Base-by-base conservation (phyloP, 2,329 filamentous ascomycete species). In the Blastomyces percursus region DNA sequence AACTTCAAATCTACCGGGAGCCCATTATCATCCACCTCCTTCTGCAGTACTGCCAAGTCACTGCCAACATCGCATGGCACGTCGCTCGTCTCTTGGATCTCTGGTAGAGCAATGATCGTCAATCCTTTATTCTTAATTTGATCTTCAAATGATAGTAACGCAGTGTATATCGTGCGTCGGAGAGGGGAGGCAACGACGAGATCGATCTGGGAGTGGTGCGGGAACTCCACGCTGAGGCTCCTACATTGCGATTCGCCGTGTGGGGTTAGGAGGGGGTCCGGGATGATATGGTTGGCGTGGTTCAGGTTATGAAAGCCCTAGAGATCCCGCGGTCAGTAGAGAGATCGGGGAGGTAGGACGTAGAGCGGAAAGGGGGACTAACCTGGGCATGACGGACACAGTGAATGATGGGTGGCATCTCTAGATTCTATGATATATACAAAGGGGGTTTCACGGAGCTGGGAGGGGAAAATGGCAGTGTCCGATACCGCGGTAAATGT, bases 291-390 rank as follows among this genome's bases (percentile, higher is more conserved):
- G 76, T 92, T 90, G 65, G 82, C 86, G 32, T 78, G 70, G 66
- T 71, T 80, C 71, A 94, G 82, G 75, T 96, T 96, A 81, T 96
- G 92, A 72, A 84, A 85, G 76, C 90, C 91, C 77, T 90, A 80
- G 27, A 8, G n/a, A 57, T 57, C 21, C 2, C 19, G 52, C 46
- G 27, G n/a, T 30, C 51, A 42, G 46, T 60, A 32, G 8, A 21
- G 19, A 35, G 32, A 35, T 19, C 14, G 50, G 9, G 35, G 12
- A 12, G 12, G 38, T 7, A 6, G 46, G 24, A 35, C 11, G 38
- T 21, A 60, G 38, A 44, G 16, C 5, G 7, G 42, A 44, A 2
- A 6, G 38, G n/a, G 19, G 24, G 14, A 48, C 30, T 30, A 72
- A 78, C 76, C 71, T 79, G 77, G 30, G 77, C 77, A 68, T 79